Conservation (phyloP, 257 asterid species). For the Echites panduratus region DNA sequence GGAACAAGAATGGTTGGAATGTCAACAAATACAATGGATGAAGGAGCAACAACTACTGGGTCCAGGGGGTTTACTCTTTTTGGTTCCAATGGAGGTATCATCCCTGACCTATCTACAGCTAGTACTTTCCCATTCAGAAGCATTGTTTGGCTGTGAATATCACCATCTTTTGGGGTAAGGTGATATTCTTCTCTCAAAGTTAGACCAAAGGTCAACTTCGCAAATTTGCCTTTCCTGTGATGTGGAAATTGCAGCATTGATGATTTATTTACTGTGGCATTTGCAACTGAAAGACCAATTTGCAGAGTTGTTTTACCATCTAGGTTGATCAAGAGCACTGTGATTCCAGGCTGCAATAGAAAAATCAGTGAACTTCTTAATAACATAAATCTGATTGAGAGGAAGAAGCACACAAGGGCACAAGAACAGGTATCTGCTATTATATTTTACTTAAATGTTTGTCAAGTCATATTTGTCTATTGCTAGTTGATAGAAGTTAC, state of each 20-base stretch:
- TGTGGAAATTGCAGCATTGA: conserved; percentile 5
- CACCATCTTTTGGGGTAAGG: conserved; percentile 57
- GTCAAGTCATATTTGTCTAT: neutral
- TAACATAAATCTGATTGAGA: neutral
- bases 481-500: neutral
- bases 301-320: conserved; percentile 44
- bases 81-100: conserved; percentile 61
- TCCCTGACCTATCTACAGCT: conserved; percentile 39
- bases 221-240: conserved; percentile 15
- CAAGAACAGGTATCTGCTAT: neutral
- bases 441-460: neutral
- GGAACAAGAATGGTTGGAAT: conserved; percentile 51
- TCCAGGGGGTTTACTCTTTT: conserved; percentile 30
- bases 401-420: neutral
- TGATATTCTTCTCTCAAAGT: conserved; percentile 52
- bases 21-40: conserved; percentile 60
- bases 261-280: conserved; percentile 25
- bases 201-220: neutral
- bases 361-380: neutral
- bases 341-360: conserved; percentile 50
- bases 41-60: conserved; percentile 54
- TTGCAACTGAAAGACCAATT: conserved; percentile 34
- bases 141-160: conserved; percentile 71
- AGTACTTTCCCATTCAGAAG: conserved; percentile 61
- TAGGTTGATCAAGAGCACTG: conserved; percentile 73